These are phyloP conservation scores for Arachnopeziza araneosa DNA, from an alignment of 2,329 filamentous ascomycete genomes.

Conservation along the genomic window DNA sequence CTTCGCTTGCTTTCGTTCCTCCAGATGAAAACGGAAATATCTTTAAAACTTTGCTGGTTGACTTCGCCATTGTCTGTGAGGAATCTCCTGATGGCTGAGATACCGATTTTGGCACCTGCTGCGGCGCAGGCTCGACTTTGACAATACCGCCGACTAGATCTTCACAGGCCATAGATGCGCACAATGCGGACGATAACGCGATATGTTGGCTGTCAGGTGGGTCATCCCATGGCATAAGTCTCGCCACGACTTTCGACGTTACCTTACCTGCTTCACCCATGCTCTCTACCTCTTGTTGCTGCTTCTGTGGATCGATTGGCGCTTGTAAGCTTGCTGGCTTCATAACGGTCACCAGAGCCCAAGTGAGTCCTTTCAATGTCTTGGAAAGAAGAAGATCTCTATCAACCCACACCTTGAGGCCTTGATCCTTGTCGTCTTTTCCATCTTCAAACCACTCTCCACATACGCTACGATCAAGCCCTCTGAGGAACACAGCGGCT, in stretches of 20 bases:
- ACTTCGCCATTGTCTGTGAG: constrained; percentile 56
- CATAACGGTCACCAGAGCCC: constrained; percentile 79
- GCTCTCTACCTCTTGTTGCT: constrained; percentile 62
- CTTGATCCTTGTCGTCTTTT: constrained; percentile 46
- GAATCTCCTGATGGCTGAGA: constrained; percentile 26
- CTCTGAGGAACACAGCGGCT: constrained; percentile 71
- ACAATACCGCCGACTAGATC: constrained; percentile 81
- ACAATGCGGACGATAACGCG: constrained; percentile 73
- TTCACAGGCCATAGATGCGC: constrained; percentile 63
- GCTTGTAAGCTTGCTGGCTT: constrained; percentile 72
- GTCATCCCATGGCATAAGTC: constrained; percentile 74
- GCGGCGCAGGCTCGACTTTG: constrained; percentile 76
- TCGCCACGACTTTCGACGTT: constrained; percentile 68
- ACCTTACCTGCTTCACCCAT: constrained; percentile 50
- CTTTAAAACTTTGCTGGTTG: constrained; percentile 52
- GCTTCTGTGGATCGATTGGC: constrained; percentile 62
- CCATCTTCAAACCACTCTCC: constrained; percentile 69
- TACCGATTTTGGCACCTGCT: constrained; percentile 20
- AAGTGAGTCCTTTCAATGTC: constrained; percentile 69
- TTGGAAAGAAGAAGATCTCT: constrained; percentile 67
- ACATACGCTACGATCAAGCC: constrained; percentile 65
- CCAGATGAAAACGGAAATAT: constrained; percentile 71
- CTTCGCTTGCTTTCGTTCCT: constrained; percentile 51
- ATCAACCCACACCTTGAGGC: constrained; percentile 79
- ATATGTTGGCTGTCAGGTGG: constrained; percentile 76